A percentile compares a stretch with the other conserved stretches of the same genome.
Evolutionary conservation across 106 monocot species (phyloP).

Genomic region (Dendrobium catenatum): DNA sequence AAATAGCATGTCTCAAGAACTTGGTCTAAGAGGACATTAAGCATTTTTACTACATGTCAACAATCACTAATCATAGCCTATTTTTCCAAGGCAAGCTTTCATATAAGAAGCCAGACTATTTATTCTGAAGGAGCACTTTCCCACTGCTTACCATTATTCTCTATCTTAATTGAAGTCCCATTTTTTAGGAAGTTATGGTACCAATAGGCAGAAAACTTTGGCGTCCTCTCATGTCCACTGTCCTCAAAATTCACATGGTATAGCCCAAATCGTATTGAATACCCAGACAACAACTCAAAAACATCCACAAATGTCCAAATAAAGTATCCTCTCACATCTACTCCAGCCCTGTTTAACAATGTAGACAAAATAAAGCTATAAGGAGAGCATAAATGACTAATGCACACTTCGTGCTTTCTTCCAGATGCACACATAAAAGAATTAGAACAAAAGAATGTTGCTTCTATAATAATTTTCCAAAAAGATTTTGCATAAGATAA

Average conservation of each 20-base stretch:
- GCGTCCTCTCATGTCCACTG: constrained; percentile 19
- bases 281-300: constrained; percentile 34
- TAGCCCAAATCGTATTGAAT: constrained; percentile 24
- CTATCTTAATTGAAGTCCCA: neutral
- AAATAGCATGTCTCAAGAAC: no score
- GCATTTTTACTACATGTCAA: no score
- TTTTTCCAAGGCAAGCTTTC: no score
- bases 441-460: neutral
- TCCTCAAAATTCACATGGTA: constrained; percentile 38
- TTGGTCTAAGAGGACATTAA: no score
- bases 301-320: constrained; percentile 46
- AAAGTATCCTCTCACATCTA: constrained; percentile 37
- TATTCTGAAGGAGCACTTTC: neutral
- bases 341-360: constrained; percentile 30
- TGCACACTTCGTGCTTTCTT: no score
- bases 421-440: neutral
- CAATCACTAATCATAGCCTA: no score
- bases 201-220: constrained; percentile 45
- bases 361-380: neutral
- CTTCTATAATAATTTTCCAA: neutral
- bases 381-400: no score
- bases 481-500: neutral
- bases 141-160: neutral
- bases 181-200: constrained; percentile 39
- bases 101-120: neutral